Conservation (phyloP, 768 basidiomycete genomes). For the Vishniacozyma victoriae region DNA sequence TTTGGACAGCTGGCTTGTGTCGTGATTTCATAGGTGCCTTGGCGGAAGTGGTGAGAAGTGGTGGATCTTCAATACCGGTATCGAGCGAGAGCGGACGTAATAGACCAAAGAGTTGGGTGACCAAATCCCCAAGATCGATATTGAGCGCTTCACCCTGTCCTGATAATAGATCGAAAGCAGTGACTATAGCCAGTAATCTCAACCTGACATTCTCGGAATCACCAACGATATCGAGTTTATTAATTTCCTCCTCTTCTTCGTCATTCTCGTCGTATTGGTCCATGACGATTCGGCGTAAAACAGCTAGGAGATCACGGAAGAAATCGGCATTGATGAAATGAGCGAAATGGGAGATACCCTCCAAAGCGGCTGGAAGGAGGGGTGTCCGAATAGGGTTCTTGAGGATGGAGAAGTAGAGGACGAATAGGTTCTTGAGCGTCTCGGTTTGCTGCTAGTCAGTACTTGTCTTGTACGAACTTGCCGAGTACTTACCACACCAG, state of each 20-base stretch:
- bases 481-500: slow-evolving; percentile 61
- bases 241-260: slow-evolving; percentile 31
- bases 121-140: slow-evolving; percentile 86
- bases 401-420: slow-evolving; percentile 90
- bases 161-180: slow-evolving; percentile 93
- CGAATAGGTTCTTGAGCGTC: slow-evolving; percentile 93
- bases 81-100: slow-evolving; percentile 68
- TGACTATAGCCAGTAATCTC: slow-evolving; percentile 74
- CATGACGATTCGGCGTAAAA: slow-evolving; percentile 69
- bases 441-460: slow-evolving; percentile 68
- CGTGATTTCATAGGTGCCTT: slow-evolving; percentile 15
- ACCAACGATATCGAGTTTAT: slow-evolving; percentile 19
- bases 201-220: slow-evolving; percentile 51
- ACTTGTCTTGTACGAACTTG: not conserved
- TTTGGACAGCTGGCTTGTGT: slow-evolving; percentile 15
- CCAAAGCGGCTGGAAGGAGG: slow-evolving; percentile 77
- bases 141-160: slow-evolving; percentile 99
- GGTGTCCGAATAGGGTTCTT: slow-evolving; percentile 71
- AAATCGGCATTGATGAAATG: slow-evolving; percentile 98
- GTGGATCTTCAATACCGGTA: slow-evolving; percentile 58
- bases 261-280: slow-evolving; percentile 51
- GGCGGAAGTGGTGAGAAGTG: slow-evolving; percentile 39
- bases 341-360: slow-evolving; percentile 86
- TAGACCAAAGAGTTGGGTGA: slow-evolving; percentile 73
- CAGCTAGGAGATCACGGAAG: slow-evolving; percentile 87